Evolutionary conservation across 495 filamentous ascomycete species (phyloP), one percentile per base, ranked within the genome.

Genomic region (Lindgomyces ingoldianus): DNA sequence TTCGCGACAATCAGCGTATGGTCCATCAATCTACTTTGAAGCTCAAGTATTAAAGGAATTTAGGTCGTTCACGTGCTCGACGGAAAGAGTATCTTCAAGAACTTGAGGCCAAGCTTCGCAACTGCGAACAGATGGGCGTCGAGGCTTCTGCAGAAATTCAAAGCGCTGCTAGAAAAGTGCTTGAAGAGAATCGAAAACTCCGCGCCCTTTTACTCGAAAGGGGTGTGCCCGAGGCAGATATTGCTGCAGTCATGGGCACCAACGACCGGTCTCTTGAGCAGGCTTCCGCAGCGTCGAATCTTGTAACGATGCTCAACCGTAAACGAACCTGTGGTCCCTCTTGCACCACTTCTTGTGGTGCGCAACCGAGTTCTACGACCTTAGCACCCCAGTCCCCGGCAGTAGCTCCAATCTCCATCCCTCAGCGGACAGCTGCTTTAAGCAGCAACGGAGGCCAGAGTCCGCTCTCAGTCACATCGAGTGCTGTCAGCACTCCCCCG

Each of bases 1-100:
- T 86, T 48, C 82, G 91, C n/a, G 88, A 93, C 49, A 94, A 94
- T 72, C 91, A 94, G 70, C 84, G 91, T 65, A 26, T 45, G 55
- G 47, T 29, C 24, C 36, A 24, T 18, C 25, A 6, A 39, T 26
- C 19, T 19, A 8, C 48, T 12, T 2, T 42, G n/a, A n/a, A 4
- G 24, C 25, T 11, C 21, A 33, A 24, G 4, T 41, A 6, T 16
- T 18, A 22, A 44, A 19, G 2, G 16, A 25, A 3, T 22, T 22
- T 36, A 65, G 62, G 62, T 45, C 87, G 86, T 39, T 91, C 88
- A 48, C 85, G 91, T 24, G 89, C 89, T 12, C 80, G 87, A 22
- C 84, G 84, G 61, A 91, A 89, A 75, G 87, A 91, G 71, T 89
- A 95, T 71, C 74, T 91, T 19, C 76, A 83, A 33, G 85, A 89